Evolutionary conservation across 352 stramenopile species (phyloP), one percentile per base, ranked within the genome.

Genomic region (Globisporangium echinulatum): DNA sequence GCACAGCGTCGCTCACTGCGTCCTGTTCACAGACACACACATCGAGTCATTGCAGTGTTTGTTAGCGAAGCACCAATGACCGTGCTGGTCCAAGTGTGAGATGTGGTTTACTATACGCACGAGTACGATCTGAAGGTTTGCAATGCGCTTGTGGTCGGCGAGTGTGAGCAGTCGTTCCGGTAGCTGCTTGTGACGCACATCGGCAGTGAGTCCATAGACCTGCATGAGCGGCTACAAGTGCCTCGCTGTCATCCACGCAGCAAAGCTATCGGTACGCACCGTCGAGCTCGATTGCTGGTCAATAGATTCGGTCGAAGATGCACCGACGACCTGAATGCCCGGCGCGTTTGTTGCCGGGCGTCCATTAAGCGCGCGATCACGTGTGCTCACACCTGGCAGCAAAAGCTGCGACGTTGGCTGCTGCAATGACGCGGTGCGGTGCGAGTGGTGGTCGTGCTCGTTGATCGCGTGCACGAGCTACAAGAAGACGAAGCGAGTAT

Each of bases 101-200:
- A 11, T 42, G 14, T 10, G 10, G 6, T 37, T 42, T 40, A 13
- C 40, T 36, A 33, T 33, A 13, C 52, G 13, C 48, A 65, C 63
- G 62, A 83, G 69, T 51, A 79, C 69, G 7, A 48, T 61, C 55
- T 81, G 70, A 14, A 89, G 33, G 58, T 73, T 75, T 46, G 76
- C 71, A 65, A 92, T 83, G 11, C 64, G 65, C 51, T 83, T 85
- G 68, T 92, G 79, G 56, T 92, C 82, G 44, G 64, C 60, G 52
- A 83, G 59, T 7, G 65, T 69, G 55, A 83, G 46, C 11, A 78
- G 61, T 51, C 65, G 69, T 19, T 67, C 61, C 50, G 37, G 44
- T 33, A 49, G 44, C 25, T 46, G 36, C 10, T 44, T 71, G 33
- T 9, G 46, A 36, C 8, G 38, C 15, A 59, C 36, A 58, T 1